A percentile compares a stretch with the other conserved stretches of the same genome.
phyloP scores from a whole-genome alignment of 768 basidiomycete genomes.

The Podaxis mareebaensis region DNA sequence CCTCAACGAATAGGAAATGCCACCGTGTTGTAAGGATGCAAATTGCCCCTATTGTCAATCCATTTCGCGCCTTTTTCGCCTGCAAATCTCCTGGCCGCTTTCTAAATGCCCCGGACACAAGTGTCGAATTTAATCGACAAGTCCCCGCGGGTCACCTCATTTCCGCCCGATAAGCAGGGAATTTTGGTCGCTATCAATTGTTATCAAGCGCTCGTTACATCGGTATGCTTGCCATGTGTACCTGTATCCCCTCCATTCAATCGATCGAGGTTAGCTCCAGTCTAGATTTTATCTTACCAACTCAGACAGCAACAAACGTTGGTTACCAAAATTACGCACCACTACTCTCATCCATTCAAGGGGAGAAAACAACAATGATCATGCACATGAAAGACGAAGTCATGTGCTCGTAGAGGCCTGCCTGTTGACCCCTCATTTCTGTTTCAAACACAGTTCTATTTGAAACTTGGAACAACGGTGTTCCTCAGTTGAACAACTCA shows the following conservation, averaged over 20 bases:
- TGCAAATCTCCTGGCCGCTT: not conserved
- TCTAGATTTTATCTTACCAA: not conserved
- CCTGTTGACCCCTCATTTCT: not conserved
- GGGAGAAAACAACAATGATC: not conserved
- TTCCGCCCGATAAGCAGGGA: not conserved
- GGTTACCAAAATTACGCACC: not conserved
- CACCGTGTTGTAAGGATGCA: not conserved
- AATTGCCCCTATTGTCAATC: not conserved
- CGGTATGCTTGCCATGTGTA: not conserved
- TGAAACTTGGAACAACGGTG: too few species aligned
- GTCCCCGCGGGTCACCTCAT: not conserved
- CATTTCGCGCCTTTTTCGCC: not conserved
- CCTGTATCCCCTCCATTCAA: not conserved
- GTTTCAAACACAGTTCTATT: too few species aligned
- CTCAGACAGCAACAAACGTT: not conserved
- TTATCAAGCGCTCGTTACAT: not conserved
- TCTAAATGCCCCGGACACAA: not conserved
- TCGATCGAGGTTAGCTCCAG: not conserved
- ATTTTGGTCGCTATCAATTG: not conserved
- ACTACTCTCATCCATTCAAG: not conserved
- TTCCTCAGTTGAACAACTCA: too few species aligned
- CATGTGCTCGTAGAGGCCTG: not conserved
- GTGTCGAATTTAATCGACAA: constrained; percentile 3
- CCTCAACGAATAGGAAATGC: not conserved
- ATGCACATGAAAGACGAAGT: not conserved